A percentile compares a stretch with the other conserved stretches of the same genome.
Evolutionary conservation across 495 filamentous ascomycete species (phyloP).

Genomic region (Daldinia decipiens): DNA sequence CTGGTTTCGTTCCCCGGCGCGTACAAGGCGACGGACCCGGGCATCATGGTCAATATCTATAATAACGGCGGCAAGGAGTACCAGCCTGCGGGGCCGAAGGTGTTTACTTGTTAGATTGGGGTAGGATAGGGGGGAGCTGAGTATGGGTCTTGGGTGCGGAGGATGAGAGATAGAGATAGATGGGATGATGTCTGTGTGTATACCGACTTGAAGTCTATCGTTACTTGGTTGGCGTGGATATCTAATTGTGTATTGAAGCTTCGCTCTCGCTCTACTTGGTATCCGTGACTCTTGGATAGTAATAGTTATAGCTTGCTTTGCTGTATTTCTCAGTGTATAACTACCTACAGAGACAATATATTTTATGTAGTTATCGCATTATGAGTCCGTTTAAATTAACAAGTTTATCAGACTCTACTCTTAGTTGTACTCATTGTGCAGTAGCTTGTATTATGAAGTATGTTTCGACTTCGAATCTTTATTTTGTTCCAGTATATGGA

Average conservation of each 20-base stretch:
- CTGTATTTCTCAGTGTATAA: neutral
- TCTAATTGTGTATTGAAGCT: neutral
- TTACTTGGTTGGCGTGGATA: neutral
- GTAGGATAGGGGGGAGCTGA: neutral
- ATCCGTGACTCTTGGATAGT: neutral
- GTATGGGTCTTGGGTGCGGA: neutral
- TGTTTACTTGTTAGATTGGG: conserved; percentile 39
- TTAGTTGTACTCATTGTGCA: neutral
- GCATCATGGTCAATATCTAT: conserved; percentile 61
- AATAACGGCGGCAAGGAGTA: conserved; percentile 50
- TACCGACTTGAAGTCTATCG: neutral
- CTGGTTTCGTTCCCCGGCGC: conserved; percentile 58
- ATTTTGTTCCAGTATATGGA: no score
- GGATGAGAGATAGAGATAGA: neutral
- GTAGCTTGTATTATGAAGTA: neutral
- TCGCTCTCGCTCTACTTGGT: neutral
- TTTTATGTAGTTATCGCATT: neutral
- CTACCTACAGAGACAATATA: neutral
- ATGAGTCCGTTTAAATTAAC: neutral
- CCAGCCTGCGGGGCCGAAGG: conserved; percentile 44
- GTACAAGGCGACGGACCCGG: conserved; percentile 55
- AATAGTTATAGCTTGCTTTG: neutral
- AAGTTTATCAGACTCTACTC: neutral
- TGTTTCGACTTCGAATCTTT: no score
- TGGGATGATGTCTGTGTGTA: neutral